Percentiles rank a stretch among this genome's conserved stretches.
These are phyloP conservation scores for Melastoma malabathricum DNA, from an alignment of 345 rosid species.

Conservation along the genomic window DNA sequence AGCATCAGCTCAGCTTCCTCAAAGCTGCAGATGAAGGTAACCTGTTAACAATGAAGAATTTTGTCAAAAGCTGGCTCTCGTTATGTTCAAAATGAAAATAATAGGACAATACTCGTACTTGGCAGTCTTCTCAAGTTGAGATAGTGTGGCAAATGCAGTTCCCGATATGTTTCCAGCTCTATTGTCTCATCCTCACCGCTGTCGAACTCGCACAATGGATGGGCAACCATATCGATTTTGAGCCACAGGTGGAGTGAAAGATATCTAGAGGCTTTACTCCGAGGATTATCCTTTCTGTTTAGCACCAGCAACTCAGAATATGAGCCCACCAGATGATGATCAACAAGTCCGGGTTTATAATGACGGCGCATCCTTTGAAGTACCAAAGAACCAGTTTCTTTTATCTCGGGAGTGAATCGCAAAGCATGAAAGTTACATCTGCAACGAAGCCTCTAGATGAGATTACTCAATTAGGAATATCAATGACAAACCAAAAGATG, in stretches of 20 bases:
- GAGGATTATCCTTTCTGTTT: slow-evolving; percentile 21
- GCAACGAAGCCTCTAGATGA: slow-evolving; percentile 89
- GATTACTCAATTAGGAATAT: slow-evolving; percentile 26
- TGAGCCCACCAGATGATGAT: slow-evolving; percentile 62
- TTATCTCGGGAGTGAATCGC: slow-evolving; percentile 65
- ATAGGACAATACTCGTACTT: slow-evolving; percentile 24
- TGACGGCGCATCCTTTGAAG: slow-evolving; percentile 53
- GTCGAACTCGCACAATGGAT: slow-evolving; percentile 86
- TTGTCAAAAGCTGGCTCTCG: background rate
- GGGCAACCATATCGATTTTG: slow-evolving; percentile 98
- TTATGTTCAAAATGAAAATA: background rate
- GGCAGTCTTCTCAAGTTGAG: slow-evolving; percentile 39
- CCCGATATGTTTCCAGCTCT: slow-evolving; percentile 72
- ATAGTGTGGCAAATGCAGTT: slow-evolving; percentile 73
- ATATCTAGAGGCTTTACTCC: slow-evolving; percentile 50
- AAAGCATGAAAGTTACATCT: slow-evolving; percentile 93
- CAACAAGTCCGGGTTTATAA: slow-evolving; percentile 45
- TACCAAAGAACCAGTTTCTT: slow-evolving; percentile 70
- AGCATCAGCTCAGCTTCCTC: slow-evolving; percentile 83
- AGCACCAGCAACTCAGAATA: slow-evolving; percentile 28
- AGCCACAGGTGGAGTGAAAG: slow-evolving; percentile 81
- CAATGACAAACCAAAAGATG: slow-evolving; percentile 5
- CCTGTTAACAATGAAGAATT: slow-evolving; percentile 23
- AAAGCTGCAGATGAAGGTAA: slow-evolving; percentile 60
- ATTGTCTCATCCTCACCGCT: slow-evolving; percentile 67